Evolutionary conservation across 306 rosid species (phyloP), one percentile per base, ranked within the genome.

Genomic region (Pterocarpus macrocarpus): DNA sequence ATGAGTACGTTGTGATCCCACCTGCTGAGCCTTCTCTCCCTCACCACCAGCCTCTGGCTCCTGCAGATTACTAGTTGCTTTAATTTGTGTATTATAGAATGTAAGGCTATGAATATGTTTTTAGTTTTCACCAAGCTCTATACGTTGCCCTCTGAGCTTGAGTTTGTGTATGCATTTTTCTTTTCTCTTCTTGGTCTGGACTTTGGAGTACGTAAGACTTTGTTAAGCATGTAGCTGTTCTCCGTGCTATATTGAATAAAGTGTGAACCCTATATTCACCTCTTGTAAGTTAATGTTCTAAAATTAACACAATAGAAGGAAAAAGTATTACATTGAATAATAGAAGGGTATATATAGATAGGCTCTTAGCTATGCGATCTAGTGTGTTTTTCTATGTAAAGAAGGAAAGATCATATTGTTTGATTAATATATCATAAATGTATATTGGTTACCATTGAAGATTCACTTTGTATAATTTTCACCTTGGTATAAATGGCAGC

Each of bases 1-100:
- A 95, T 5, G 99, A 95, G 80, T 95, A 88, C 81, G 53, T 86
- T 82, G 80, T 95, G 10, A 93, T 95, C 66, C 99, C 98, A 14
- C 28, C 41, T 38, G 83, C 78, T 0, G 99, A 95, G 74, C 85
- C 89, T 0, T 91, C 96, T 15, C 91, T 83, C 16, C 10, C 89
- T 12, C 99, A 93, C 86, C 3, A 38, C 41, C 98, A 93, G 80
- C 97, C 98, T 36, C 76, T 95, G 79, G 97, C 99, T 82, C 92
- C 99, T 5, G 98, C 90, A 76, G 99, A 95, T 80, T 95, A 95
- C 89, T 95, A 81, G 87, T 81, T 39, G 34, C 33, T 5, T 38
- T 38, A 38, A 38, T 33, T 17, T 2, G 53, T 38, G 28, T 22
- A 22, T 22, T 22, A 1, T 14, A 9, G 47, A 41, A 35, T 7